Evolutionary conservation across 805 yeast genomes (phyloP).

Genomic region (Tetrapisispora phaffii): DNA sequence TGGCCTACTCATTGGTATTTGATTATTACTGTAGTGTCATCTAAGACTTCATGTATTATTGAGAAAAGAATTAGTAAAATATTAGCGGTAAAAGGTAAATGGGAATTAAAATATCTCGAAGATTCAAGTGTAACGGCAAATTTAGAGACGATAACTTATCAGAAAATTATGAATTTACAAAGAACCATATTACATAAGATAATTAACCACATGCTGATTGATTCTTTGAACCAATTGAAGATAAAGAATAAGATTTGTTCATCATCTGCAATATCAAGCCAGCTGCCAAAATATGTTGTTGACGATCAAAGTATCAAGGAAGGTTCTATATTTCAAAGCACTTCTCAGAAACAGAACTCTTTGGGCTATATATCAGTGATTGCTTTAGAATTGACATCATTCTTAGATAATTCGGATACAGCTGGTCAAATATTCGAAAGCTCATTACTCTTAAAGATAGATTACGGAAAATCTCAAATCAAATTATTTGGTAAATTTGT

Average conservation of each 20-base stretch:
- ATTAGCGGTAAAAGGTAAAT: slow-evolving; percentile 23
- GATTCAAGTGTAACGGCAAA: slow-evolving; percentile 17
- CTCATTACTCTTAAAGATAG: slow-evolving; percentile 26
- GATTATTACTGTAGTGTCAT: slow-evolving; percentile 26
- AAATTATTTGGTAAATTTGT: slow-evolving; percentile 26
- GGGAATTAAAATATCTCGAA: slow-evolving; percentile 27
- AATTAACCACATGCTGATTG: slow-evolving; percentile 29
- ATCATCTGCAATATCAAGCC: slow-evolving; percentile 6
- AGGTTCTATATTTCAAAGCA: neutral
- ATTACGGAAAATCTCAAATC: slow-evolving; percentile 23
- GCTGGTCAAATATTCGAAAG: slow-evolving; percentile 22
- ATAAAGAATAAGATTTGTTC: slow-evolving; percentile 23
- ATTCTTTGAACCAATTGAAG: slow-evolving; percentile 27
- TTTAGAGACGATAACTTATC: slow-evolving; percentile 28
- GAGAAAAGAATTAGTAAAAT: slow-evolving; percentile 29
- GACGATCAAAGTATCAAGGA: neutral
- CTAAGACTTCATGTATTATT: slow-evolving; percentile 25
- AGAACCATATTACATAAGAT: slow-evolving; percentile 26
- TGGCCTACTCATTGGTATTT: slow-evolving; percentile 32
- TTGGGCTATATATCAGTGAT: slow-evolving; percentile 15
- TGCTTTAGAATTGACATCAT: slow-evolving; percentile 24
- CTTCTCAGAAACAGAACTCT: neutral
- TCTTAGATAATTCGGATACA: slow-evolving; percentile 24
- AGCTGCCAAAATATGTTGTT: slow-evolving; percentile 19
- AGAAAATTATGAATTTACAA: slow-evolving; percentile 24